Conservation (phyloP, 495 filamentous ascomycete species). For the Aspergillus kassunensis region DNA sequence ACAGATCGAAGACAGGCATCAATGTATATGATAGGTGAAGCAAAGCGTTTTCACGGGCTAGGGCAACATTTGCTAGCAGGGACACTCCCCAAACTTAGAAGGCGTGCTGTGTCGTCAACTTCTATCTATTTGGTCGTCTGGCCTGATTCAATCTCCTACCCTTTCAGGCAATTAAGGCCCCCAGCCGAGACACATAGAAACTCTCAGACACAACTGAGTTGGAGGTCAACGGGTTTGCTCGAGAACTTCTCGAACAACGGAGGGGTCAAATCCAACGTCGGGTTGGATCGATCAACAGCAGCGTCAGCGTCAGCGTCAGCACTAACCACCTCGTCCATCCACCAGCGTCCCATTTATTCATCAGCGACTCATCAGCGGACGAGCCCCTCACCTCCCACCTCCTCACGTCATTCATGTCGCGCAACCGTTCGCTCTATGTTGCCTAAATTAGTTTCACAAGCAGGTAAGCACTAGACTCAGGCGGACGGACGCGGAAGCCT, state of each 20-base stretch:
- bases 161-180: not conserved
- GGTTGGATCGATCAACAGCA: too few relatives aligned
- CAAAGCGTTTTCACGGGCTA: not conserved
- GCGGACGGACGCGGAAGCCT: not conserved
- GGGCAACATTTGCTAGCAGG: not conserved
- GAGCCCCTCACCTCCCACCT: not conserved
- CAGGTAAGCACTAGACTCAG: conserved; percentile 12
- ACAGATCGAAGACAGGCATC: too few relatives aligned
- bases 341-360: too few relatives aligned
- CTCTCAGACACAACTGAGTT: not conserved
- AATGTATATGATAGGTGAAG: not conserved
- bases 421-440: conserved; percentile 3
- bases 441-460: conserved; percentile 6
- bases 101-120: not conserved
- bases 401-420: conserved; percentile 9
- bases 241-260: too few relatives aligned
- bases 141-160: not conserved
- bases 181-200: not conserved
- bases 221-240: too few relatives aligned
- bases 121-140: not conserved
- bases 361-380: too few relatives aligned
- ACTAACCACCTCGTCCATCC: too few relatives aligned
- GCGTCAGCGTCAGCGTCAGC: not conserved
- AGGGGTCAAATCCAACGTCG: not conserved
- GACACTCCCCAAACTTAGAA: not conserved